Evolutionary conservation across 352 stramenopile genomes (phyloP).

Genomic region (Phytophthora colocasiae): DNA sequence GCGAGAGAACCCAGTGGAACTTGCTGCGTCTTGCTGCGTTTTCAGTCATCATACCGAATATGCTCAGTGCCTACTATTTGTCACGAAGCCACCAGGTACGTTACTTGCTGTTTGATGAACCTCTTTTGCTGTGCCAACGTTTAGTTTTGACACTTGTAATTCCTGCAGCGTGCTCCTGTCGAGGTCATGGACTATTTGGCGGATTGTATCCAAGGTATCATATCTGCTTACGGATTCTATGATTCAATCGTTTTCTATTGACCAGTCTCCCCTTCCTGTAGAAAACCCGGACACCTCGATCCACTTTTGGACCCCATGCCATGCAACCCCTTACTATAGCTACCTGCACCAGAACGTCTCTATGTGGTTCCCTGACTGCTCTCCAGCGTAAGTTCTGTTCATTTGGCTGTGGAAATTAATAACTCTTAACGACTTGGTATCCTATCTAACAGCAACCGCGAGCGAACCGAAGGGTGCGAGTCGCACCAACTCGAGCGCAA

Average conservation of each 20-base stretch:
- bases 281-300: slow-evolving; percentile 57
- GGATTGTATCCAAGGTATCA: slow-evolving; percentile 58
- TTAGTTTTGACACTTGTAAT: not conserved
- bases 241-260: too few relatives aligned
- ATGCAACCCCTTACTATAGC: slow-evolving; percentile 90
- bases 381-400: slow-evolving; percentile 59
- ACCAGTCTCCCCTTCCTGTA: slow-evolving; percentile 9
- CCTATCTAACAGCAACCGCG: slow-evolving; percentile 52
- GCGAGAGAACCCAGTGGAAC: slow-evolving; percentile 60
- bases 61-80: slow-evolving; percentile 73
- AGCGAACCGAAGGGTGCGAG: slow-evolving; percentile 62
- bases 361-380: slow-evolving; percentile 90
- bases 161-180: slow-evolving; percentile 60
- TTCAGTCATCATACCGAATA: slow-evolving; percentile 68
- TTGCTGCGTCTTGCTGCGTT: slow-evolving; percentile 59
- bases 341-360: slow-evolving; percentile 84
- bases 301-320: slow-evolving; percentile 88
- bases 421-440: slow-evolving; percentile 5
- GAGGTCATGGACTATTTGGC: slow-evolving; percentile 87
- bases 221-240: not conserved
- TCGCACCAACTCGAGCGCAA: slow-evolving; percentile 73
- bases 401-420: not conserved
- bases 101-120: slow-evolving; percentile 1
- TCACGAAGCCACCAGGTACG: slow-evolving; percentile 63
- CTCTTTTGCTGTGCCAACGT: not conserved